Evolutionary conservation across 208 protist species (phyloP).

Genomic region (Acanthamoeba healyi): DNA sequence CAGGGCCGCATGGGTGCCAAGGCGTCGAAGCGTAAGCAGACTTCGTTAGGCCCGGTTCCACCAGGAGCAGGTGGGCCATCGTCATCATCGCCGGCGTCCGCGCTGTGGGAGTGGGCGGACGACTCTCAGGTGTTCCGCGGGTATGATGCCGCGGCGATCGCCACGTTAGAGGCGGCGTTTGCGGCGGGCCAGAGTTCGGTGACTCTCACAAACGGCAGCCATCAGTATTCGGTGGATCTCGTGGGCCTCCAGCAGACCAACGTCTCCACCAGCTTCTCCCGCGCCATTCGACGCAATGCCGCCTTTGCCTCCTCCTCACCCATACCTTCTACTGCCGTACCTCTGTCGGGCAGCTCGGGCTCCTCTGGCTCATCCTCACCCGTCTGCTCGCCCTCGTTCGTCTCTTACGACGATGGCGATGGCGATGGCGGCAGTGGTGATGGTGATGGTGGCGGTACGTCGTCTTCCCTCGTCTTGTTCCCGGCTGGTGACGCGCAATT

Average conservation of each 20-base stretch:
- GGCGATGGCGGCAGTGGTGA: background rate
- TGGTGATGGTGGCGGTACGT: too few relatives aligned
- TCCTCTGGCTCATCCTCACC: slow-evolving; percentile 6
- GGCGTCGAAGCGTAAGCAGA: background rate
- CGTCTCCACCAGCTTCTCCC: background rate
- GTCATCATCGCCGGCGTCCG: background rate
- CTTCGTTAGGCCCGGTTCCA: background rate
- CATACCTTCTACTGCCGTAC: background rate
- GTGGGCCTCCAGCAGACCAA: slow-evolving; percentile 9
- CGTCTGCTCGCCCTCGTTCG: background rate
- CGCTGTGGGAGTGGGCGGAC: slow-evolving; percentile 40
- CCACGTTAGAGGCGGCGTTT: background rate
- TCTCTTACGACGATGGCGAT: background rate
- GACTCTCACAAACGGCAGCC: background rate
- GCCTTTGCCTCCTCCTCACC: background rate
- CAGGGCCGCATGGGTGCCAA: background rate
- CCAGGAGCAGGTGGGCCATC: background rate
- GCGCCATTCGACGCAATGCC: background rate
- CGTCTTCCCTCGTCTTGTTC: too few relatives aligned
- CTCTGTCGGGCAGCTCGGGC: background rate
- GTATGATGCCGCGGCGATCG: background rate
- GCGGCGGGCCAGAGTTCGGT: background rate
- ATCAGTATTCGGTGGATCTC: slow-evolving; percentile 12
- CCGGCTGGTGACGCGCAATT: too few relatives aligned
- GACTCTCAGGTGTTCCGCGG: background rate